Conservation (phyloP, 371 early-diverging fungal species). For the Mortierella sp. region DNA sequence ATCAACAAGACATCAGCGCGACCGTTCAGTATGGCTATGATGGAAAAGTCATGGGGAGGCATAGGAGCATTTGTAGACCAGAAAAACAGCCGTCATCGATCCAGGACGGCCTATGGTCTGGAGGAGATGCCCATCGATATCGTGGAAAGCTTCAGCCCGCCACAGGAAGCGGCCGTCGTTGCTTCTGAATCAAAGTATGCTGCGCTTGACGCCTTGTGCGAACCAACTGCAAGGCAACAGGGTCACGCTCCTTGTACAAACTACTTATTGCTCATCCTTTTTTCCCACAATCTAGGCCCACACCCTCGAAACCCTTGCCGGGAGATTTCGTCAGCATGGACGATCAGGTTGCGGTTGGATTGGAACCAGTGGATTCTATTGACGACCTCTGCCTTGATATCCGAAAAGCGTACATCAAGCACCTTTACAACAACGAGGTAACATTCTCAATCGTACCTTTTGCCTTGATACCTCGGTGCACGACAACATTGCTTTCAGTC, state of each 20-base stretch:
- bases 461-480: neutral
- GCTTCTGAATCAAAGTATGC: conserved; percentile 12
- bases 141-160: neutral
- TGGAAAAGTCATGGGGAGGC: conserved; percentile 34
- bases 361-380: conserved; percentile 15
- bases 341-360: neutral
- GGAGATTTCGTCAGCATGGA: conserved; percentile 22
- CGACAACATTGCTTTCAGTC: neutral
- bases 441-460: neutral
- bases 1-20: neutral
- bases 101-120: conserved; percentile 11
- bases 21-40: conserved; percentile 41
- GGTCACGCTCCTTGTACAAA: neutral
- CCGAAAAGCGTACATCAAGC: conserved; percentile 40
- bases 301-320: conserved; percentile 26
- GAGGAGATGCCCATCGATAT: conserved; percentile 18
- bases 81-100: neutral
- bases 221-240: no score
- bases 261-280: neutral
- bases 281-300: neutral
- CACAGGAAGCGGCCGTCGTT: neutral
- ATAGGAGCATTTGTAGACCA: conserved; percentile 42
- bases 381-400: conserved; percentile 40
- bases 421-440: conserved; percentile 46
- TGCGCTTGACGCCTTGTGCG: neutral